Evolutionary conservation across 257 asterid species (phyloP), one percentile per base, ranked within the genome.

Genomic region (Euphrasia confusa): DNA sequence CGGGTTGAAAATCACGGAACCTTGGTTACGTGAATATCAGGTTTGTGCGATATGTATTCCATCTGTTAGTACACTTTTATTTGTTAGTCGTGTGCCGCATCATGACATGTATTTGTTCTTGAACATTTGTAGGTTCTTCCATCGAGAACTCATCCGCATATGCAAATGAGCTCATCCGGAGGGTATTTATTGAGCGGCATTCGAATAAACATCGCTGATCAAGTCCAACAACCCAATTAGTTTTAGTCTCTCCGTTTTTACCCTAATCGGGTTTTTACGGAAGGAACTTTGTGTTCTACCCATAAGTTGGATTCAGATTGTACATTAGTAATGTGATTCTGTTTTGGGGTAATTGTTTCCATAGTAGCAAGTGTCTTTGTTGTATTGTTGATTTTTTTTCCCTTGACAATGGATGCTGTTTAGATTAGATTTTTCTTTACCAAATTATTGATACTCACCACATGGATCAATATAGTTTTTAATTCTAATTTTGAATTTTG

Each of bases 1-100:
- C 49, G 78, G 89, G 71, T 71, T 92, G 77, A 97, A 86, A 75
- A 74, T 92, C 56, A 59, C 87, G 0, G 99, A 92, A 71, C 86
- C 95, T 49, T 92, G 93, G 94, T 62, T 92, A 56, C 97, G 96
- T 1, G 99, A 92, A 78, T 92, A 89, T 79, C 99, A 92, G 97
- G 97, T 91, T 59, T 48, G 66, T 45, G 35, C 49, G 13, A 11
- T 63, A 33, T 28, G 6, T 63, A 33, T 28, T 53, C 58, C 58
- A 21, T 24, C 13, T 9, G 10, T 21, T 53, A 3, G 4, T 21
- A 53, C 9, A 53, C 10, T 50, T 53, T 12, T 48, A 48, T 48
- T 13, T 14, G 49, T 44, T 44, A 10, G 24, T 48, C 54, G 1
- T 1, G 17, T n/a, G 14, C 7, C 54, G 3, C 1, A 50, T 7